Percentiles rank a stretch among this genome's conserved stretches.
These are phyloP conservation scores for Alternaria sp. DNA, from an alignment of 2,329 filamentous ascomycete species.

Conservation along the genomic window DNA sequence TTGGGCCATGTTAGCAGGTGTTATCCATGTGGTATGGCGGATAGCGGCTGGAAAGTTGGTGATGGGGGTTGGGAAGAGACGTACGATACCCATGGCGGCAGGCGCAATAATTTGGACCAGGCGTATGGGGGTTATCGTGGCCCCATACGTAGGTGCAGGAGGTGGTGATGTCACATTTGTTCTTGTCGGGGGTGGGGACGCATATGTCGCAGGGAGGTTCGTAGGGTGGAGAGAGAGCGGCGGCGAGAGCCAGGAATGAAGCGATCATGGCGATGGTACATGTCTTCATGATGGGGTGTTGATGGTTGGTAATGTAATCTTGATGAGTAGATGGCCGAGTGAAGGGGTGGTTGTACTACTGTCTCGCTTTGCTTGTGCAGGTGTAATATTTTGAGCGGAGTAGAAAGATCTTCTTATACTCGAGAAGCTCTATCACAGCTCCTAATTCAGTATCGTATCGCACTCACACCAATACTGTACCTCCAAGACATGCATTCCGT, in stretches of 20 bases:
- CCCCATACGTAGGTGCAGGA: slow-evolving; percentile 47
- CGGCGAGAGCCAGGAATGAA: not conserved
- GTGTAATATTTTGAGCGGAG: not conserved
- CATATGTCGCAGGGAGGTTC: not conserved
- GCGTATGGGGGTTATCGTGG: not conserved
- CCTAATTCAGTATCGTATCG: fast-evolving
- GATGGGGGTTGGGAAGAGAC: not conserved
- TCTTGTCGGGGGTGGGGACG: slow-evolving; percentile 17
- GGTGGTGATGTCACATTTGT: slow-evolving; percentile 52
- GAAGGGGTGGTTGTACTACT: not conserved
- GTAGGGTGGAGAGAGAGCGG: not conserved
- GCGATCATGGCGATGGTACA: not conserved
- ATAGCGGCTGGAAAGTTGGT: no score
- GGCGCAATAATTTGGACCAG: not conserved
- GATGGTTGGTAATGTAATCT: no score
- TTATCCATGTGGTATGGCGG: no score
- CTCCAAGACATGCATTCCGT: not conserved
- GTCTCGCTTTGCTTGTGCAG: no score
- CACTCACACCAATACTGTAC: fast-evolving
- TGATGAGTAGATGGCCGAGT: not conserved
- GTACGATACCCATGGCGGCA: slow-evolving; percentile 4
- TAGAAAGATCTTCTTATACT: fast-evolving
- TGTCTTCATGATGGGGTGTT: not conserved
- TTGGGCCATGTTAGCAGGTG: not conserved
- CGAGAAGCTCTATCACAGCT: not conserved